Conservation (phyloP, 2,329 filamentous ascomycete genomes). For the Cladosporium phlei region DNA sequence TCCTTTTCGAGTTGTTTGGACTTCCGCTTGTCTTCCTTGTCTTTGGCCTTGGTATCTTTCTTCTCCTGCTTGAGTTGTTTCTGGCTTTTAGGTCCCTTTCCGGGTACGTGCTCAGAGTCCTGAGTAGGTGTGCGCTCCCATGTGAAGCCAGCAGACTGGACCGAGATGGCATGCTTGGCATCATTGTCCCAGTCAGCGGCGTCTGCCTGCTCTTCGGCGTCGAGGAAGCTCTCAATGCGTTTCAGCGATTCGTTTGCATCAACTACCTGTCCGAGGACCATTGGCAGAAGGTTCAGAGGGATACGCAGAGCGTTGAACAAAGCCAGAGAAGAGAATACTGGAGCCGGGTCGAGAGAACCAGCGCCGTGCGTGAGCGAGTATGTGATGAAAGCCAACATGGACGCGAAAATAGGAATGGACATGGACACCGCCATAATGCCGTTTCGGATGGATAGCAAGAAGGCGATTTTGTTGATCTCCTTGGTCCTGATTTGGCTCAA, state of each 20-base stretch:
- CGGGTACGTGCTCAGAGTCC: constrained; percentile 34
- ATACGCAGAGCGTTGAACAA: constrained; percentile 88
- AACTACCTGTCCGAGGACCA: constrained; percentile 83
- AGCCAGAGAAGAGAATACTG: constrained; percentile 87
- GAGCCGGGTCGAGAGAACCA: constrained; percentile 59
- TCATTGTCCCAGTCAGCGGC: constrained; percentile 55
- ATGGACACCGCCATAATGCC: constrained; percentile 78
- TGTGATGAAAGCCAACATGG: constrained; percentile 91
- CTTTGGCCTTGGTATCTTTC: constrained; percentile 38
- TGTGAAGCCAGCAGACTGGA: constrained; percentile 72
- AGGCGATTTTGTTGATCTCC: constrained; percentile 80
- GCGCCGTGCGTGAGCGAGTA: constrained; percentile 59
- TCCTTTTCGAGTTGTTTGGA: constrained; percentile 32
- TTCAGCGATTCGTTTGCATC: constrained; percentile 82
- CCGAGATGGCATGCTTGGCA: constrained; percentile 57
- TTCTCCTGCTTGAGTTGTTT: constrained; percentile 42
- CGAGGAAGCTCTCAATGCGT: constrained; percentile 81
- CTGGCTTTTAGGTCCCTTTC: constrained; percentile 26
- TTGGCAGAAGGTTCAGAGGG: constrained; percentile 80
- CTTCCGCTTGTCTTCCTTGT: constrained; percentile 34
- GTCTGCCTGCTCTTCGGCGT: constrained; percentile 79
- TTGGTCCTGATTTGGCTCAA: constrained; percentile 66
- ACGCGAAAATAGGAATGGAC: constrained; percentile 86
- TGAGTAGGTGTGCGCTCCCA: constrained; percentile 70
- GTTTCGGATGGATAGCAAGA: constrained; percentile 76